Base-by-base conservation (phyloP, 2,329 filamentous ascomycete genomes). In the Microsporum canis region DNA sequence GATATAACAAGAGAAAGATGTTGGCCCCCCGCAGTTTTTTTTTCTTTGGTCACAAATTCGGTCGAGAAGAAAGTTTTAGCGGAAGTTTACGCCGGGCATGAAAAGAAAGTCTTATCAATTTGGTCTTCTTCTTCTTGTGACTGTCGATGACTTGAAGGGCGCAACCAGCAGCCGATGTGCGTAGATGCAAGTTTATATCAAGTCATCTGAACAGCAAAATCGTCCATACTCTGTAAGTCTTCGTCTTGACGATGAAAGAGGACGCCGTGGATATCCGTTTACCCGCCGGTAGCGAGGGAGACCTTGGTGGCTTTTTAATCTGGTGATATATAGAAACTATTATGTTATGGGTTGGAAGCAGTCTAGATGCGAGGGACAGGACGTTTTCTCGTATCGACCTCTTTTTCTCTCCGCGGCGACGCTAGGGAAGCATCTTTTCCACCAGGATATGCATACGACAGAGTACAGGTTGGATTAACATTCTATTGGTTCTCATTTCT, bases 361-460 rank as follows among this genome's bases (percentile, higher is more conserved):
- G 29, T 36, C 33, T 12, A 55, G 49, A 55, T 55, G 29, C n/a
- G 17, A 36, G 17, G 17, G 49, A 53, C 23, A 14, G 49, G 49
- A 31, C 5, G 49, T 55, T 27, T 34, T 17, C 31, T 36, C 33
- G 49, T 36, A 55, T 55, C 49, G 4, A 36, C 36, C 49, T 55
- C 49, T 55, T 23, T 34, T 53, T 36, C 17, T 55, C 49, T 55
- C 49, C 49, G 31, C 49, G 49, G 49, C 12, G 29, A 5, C 49
- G 33, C 49, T 55, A 55, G 49, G 49, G 8, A 55, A 55, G 49
- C 49, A 55, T 55, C 49, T 55, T 34, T 55, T 55, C n/a, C 31
- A 29, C 49, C 49, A 27, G 33, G 6, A 53, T 33, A 49, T 23
- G 4, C 23, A 5, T 47, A 8, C 2, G 17, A 47, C 43, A 47